Evolutionary conservation across 2,329 filamentous ascomycete species (phyloP).

Genomic region (Aspergillus japonicus): DNA sequence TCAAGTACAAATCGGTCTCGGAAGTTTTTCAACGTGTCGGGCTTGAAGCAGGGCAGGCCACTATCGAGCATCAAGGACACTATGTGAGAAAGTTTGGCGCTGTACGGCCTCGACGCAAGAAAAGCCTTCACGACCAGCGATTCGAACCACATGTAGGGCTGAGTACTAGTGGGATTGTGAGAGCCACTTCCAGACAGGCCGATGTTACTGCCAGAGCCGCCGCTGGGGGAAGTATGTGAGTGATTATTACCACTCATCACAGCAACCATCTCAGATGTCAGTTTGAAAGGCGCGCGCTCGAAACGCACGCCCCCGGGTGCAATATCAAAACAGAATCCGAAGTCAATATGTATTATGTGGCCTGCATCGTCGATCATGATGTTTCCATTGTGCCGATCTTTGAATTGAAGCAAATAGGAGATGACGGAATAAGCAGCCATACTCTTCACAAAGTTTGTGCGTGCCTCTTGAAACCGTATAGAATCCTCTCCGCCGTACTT

Average conservation of each 20-base stretch:
- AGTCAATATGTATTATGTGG: constrained; percentile 97
- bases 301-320: constrained; percentile 96
- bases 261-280: constrained; percentile 96
- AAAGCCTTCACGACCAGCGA: constrained; percentile 95
- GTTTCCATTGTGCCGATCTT: constrained; percentile 98
- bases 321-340: constrained; percentile 99
- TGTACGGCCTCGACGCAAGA: constrained; percentile 80
- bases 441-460: constrained; percentile 96
- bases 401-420: constrained; percentile 95
- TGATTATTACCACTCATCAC: constrained; percentile 81
- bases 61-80: constrained; percentile 95
- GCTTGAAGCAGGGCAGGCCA: constrained; percentile 95
- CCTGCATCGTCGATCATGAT: constrained; percentile 99
- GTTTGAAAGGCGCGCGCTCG: constrained; percentile 96
- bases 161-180: constrained; percentile 62
- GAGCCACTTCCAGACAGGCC: constrained; percentile 33
- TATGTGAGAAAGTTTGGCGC: constrained; percentile 84
- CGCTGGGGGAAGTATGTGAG: constrained; percentile 26
- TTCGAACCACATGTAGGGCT: constrained; percentile 93
- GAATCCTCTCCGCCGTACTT: constrained; percentile 98
- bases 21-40: constrained; percentile 90
- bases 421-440: constrained; percentile 99
- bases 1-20: constrained; percentile 89
- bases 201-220: constrained; percentile 23
- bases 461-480: constrained; percentile 88